Percentiles rank a stretch among this genome's conserved stretches.
Conservation (phyloP, 768 basidiomycete genomes). For the Strobilomyces confusus region DNA sequence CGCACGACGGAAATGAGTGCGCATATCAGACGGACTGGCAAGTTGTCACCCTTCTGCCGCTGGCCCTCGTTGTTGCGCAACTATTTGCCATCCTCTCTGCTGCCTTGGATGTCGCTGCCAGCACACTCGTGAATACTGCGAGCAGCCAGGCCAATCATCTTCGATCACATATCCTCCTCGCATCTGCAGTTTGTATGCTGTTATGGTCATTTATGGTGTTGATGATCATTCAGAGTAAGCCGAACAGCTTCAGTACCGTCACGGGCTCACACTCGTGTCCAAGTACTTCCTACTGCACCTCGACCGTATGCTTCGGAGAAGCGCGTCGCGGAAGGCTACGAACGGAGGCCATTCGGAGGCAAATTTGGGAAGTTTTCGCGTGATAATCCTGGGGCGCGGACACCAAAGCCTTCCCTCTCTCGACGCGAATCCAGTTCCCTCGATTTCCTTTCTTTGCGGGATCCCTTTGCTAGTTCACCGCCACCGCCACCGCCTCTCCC, state of each 20-base stretch:
- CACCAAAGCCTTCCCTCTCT: constrained; percentile 19
- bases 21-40: neutral
- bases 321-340: neutral
- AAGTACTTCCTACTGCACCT: constrained; percentile 22
- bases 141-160: neutral
- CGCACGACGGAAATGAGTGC: neutral
- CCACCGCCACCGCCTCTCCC: constrained; percentile 30
- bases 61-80: constrained; percentile 21
- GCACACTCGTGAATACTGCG: constrained; percentile 4
- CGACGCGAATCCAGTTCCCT: constrained; percentile 25
- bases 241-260: neutral
- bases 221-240: constrained; percentile 23
- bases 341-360: neutral
- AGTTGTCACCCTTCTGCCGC: neutral
- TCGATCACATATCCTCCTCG: constrained; percentile 14
- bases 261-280: constrained; percentile 1
- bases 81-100: constrained; percentile 22
- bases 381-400: constrained; percentile 3
- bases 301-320: constrained; percentile 9
- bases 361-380: neutral
- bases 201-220: constrained; percentile 24
- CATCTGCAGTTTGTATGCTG: constrained; percentile 16
- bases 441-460: constrained; percentile 33
- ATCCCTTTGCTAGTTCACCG: constrained; percentile 32
- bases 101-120: constrained; percentile 16